Percentiles rank a stretch among this genome's conserved stretches.
These are phyloP conservation scores for Parastagonospora nodorum DNA, from an alignment of 2,329 filamentous ascomycete species.

Conservation along the genomic window DNA sequence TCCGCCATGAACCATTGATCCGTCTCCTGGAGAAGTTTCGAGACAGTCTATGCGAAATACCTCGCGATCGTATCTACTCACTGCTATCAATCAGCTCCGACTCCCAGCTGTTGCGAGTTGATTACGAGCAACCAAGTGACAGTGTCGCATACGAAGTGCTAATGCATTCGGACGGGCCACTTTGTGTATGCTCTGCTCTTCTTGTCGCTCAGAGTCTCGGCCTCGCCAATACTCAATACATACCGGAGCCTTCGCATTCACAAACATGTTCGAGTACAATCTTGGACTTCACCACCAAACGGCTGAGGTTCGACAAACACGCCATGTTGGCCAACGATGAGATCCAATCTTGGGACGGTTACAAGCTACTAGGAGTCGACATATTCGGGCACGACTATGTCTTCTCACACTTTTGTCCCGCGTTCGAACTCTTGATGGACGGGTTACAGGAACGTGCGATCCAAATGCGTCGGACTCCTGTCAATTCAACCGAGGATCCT, in stretches of 20 bases:
- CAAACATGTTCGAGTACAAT: neutral
- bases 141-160: constrained; percentile 7
- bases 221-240: neutral
- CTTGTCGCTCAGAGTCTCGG: constrained; percentile 1
- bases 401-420: constrained; percentile 3
- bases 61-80: constrained; percentile 10
- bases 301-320: constrained; percentile 2
- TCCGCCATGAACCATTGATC: neutral
- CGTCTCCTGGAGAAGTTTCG: constrained; percentile 5
- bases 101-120: constrained; percentile 1
- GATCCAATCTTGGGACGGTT: constrained; percentile 3
- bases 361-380: constrained; percentile 5
- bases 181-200: constrained; percentile 7
- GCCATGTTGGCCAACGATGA: constrained; percentile 7
- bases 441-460: neutral
- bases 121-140: constrained; percentile 4
- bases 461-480: neutral
- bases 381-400: constrained; percentile 7
- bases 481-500: neutral
- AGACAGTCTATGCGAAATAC: constrained; percentile 2
- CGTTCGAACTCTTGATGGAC: constrained; percentile 2
- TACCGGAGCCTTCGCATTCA: neutral
- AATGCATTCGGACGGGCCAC: constrained; percentile 1
- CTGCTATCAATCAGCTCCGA: constrained; percentile 4
- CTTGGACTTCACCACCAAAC: constrained; percentile 2